Percentiles rank a stretch among this genome's conserved stretches.
Evolutionary conservation across 2,329 filamentous ascomycete genomes (phyloP).

Genomic region (Pseudocercospora pini-densiflorae): DNA sequence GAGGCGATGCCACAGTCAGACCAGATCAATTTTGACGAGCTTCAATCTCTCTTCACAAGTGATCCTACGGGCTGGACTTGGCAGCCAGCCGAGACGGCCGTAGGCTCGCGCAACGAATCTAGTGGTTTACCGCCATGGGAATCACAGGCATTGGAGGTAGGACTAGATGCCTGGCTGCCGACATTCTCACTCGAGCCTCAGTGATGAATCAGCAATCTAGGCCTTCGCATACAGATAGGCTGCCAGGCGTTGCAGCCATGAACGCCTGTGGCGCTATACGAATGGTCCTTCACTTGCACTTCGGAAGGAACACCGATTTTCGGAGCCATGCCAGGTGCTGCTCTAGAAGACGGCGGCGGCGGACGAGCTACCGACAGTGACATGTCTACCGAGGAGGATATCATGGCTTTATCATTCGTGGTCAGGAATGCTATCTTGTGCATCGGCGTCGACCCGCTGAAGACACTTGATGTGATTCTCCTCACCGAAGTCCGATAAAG

Average conservation of each 20-base stretch:
- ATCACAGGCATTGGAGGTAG: conserved; percentile 28
- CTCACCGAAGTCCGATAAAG: not conserved
- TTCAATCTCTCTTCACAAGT: conserved; percentile 32
- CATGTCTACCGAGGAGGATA: not conserved
- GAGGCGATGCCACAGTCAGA: conserved; percentile 14
- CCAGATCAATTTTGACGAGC: conserved; percentile 32
- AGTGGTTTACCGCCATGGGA: conserved; percentile 33
- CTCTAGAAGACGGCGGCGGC: not conserved
- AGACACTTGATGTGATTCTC: not conserved
- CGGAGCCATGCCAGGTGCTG: not conserved
- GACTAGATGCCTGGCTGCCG: conserved; percentile 32
- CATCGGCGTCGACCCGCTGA: not conserved
- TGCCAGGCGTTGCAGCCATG: not conserved
- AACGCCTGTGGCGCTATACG: not conserved
- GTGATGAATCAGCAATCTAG: not conserved
- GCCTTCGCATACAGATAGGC: not conserved
- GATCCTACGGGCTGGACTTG: conserved; percentile 34
- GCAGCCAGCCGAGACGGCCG: conserved; percentile 34
- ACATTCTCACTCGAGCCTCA: conserved; percentile 28
- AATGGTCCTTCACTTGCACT: not conserved
- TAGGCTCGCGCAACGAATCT: conserved; percentile 29
- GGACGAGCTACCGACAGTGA: not conserved
- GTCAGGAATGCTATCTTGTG: no score
- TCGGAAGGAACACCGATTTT: not conserved
- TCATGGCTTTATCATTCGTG: not conserved